A percentile compares a stretch with the other conserved stretches of the same genome.
These are phyloP conservation scores for Peronospora farinosa DNA, from an alignment of 352 stramenopile genomes.

Conservation along the genomic window DNA sequence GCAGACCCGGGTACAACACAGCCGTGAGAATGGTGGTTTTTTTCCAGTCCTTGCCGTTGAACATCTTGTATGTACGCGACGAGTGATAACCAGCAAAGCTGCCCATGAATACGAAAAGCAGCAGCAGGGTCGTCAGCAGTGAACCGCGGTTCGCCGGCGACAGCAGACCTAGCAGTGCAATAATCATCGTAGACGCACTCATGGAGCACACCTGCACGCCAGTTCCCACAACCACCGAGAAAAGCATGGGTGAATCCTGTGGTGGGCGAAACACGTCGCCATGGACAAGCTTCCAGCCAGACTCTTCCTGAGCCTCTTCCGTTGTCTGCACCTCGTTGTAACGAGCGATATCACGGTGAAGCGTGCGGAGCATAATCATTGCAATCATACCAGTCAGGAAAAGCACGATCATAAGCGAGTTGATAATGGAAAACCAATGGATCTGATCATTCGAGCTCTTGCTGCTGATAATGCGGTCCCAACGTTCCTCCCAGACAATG, in stretches of 20 bases:
- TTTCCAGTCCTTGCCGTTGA: conserved; percentile 96
- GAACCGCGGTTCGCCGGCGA: conserved; percentile 96
- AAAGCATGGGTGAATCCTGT: conserved; percentile 88
- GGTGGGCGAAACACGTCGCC: conserved; percentile 98
- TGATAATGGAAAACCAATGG: conserved; percentile 99
- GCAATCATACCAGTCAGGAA: conserved; percentile 99
- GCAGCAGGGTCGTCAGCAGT: conserved; percentile 92
- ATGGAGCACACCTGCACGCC: conserved; percentile 95
- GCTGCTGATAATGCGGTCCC: conserved; percentile 98
- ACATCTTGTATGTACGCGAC: conserved; percentile 97
- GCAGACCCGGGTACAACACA: conserved; percentile 88
- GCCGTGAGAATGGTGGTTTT: conserved; percentile 94
- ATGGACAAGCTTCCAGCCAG: conserved; percentile 95
- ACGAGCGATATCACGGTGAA: conserved; percentile 96
- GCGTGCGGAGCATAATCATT: conserved; percentile 99
- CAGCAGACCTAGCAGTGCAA: conserved; percentile 91
- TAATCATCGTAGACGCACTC: conserved; percentile 92
- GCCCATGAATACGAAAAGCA: conserved; percentile 98
- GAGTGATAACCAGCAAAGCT: conserved; percentile 95
- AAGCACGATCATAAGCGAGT: conserved; percentile 99
- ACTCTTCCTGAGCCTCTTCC: conserved; percentile 93
- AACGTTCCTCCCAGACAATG: conserved; percentile 95
- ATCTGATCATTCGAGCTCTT: conserved; percentile 97
- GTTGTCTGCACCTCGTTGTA: conserved; percentile 95
- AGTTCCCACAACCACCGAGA: conserved; percentile 93